Evolutionary conservation across 2,329 filamentous ascomycete genomes (phyloP).

Genomic region (Pyricularia sp.): DNA sequence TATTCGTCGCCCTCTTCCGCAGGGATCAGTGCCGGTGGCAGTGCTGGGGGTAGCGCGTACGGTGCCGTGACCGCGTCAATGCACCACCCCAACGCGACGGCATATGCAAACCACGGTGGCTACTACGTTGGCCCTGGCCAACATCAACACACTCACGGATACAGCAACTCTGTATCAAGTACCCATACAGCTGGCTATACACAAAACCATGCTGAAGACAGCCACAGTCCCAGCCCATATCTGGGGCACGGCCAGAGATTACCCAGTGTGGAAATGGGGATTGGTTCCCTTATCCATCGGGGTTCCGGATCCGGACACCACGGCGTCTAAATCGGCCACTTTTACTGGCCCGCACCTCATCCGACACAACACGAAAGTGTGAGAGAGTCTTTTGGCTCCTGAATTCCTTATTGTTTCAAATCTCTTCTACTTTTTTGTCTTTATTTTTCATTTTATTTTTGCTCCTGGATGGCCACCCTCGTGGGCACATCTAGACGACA

Average conservation of each 20-base stretch:
- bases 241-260: slow-evolving; percentile 36
- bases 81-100: slow-evolving; percentile 10
- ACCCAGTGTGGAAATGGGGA: slow-evolving; percentile 51
- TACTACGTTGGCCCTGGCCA: slow-evolving; percentile 14
- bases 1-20: slow-evolving; percentile 28
- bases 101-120: slow-evolving; percentile 8
- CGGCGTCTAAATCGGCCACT: neutral
- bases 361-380: neutral
- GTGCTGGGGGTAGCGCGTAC: slow-evolving; percentile 13
- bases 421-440: neutral
- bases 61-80: slow-evolving; percentile 5
- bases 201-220: slow-evolving; percentile 17
- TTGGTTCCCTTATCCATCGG: slow-evolving; percentile 49
- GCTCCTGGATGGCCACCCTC: neutral
- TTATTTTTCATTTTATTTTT: neutral
- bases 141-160: slow-evolving; percentile 28
- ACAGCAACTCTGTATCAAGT: slow-evolving; percentile 46
- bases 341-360: neutral
- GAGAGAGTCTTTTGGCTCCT: neutral
- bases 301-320: slow-evolving; percentile 21
- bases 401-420: neutral
- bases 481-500: neutral
- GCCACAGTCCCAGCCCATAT: slow-evolving; percentile 33
- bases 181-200: slow-evolving; percentile 27
- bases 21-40: slow-evolving; percentile 19